Percentiles rank a stretch among this genome's conserved stretches.
phyloP scores from a whole-genome alignment of 306 rosid genomes.

The Luffa aegyptiaca region DNA sequence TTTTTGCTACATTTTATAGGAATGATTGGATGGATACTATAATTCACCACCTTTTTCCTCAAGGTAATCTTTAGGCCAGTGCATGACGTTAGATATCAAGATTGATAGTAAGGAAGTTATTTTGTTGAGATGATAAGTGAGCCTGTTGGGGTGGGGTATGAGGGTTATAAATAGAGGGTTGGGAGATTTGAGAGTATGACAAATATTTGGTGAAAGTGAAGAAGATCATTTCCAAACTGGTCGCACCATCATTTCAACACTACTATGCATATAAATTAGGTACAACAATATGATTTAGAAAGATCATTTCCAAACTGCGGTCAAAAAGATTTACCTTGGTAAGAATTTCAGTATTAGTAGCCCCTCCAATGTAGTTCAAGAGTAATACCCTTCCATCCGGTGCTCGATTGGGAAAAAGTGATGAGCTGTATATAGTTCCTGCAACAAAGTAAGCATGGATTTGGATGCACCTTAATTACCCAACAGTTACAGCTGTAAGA shows the following conservation, averaged over 20 bases:
- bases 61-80: too few species aligned
- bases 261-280: background rate
- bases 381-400: slow-evolving; percentile 89
- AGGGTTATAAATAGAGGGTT: background rate
- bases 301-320: slow-evolving; percentile 5
- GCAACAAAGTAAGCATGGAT: slow-evolving; percentile 10
- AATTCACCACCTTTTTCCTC: too few species aligned
- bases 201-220: background rate
- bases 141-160: too few species aligned
- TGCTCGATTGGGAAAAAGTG: slow-evolving; percentile 91
- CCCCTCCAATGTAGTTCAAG: slow-evolving; percentile 96
- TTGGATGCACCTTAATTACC: background rate
- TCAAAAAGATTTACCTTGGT: slow-evolving; percentile 46
- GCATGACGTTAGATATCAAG: too few species aligned
- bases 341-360: slow-evolving; percentile 72
- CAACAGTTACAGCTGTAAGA: background rate
- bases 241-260: background rate
- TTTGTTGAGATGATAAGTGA: background rate
- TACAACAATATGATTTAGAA: background rate
- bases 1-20: background rate
- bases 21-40: too few species aligned
- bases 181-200: background rate
- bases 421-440: slow-evolving; percentile 98
- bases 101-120: background rate
- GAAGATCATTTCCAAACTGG: background rate